These are phyloP conservation scores for Syzygium aqueum DNA, from an alignment of 345 rosid species.

Conservation along the genomic window DNA sequence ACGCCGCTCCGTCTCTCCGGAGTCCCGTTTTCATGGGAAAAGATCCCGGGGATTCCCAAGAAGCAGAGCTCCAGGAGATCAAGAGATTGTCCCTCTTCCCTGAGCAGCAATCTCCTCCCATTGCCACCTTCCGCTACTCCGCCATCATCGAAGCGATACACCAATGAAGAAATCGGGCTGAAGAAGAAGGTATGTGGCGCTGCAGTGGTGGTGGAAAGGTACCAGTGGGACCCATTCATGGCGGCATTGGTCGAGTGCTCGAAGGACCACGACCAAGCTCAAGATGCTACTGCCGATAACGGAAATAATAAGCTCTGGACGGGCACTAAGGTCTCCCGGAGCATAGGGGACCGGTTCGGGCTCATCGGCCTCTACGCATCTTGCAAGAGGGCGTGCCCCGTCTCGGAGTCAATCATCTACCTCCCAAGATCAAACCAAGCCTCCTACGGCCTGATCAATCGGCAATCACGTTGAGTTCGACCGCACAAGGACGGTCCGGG, in stretches of 20 bases:
- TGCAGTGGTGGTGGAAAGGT: background rate
- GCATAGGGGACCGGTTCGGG: conserved; percentile 38
- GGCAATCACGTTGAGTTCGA: conserved; percentile 11
- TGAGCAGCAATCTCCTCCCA: conserved; percentile 29
- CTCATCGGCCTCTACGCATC: conserved; percentile 51
- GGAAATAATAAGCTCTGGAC: conserved; percentile 8
- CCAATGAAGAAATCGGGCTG: background rate
- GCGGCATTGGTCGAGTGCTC: conserved; percentile 77
- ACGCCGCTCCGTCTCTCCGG: conserved; percentile 52
- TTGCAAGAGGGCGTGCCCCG: conserved; percentile 55
- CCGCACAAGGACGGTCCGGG: no score
- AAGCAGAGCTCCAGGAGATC: conserved; percentile 17
- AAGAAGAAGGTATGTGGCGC: conserved; percentile 11
- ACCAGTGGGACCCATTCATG: conserved; percentile 52
- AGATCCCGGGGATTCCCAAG: conserved; percentile 83
- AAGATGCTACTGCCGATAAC: background rate
- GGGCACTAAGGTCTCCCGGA: conserved; percentile 21
- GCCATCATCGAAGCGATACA: conserved; percentile 11
- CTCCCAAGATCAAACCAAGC: conserved; percentile 34
- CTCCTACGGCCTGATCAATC: conserved; percentile 22
- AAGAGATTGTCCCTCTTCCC: background rate
- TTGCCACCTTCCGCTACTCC: conserved; percentile 48
- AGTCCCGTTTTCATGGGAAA: conserved; percentile 93
- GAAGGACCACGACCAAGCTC: conserved; percentile 25
- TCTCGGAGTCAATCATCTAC: conserved; percentile 65